phyloP scores from a whole-genome alignment of 2,329 filamentous ascomycete genomes.

The Fusarium keratoplasticum region DNA sequence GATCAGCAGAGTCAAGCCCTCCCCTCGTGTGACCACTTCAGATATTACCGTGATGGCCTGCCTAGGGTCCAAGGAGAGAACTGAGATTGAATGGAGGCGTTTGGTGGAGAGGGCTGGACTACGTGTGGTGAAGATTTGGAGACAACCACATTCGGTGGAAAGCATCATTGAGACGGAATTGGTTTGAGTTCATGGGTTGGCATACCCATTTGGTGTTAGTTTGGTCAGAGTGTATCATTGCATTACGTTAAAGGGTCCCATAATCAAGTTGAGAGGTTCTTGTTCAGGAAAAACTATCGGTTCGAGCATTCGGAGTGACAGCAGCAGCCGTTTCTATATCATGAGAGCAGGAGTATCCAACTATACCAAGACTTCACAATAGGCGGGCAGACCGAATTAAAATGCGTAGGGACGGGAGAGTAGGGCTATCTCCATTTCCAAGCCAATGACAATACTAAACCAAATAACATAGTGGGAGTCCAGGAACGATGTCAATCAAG shows the following conservation, averaged over 20 bases:
- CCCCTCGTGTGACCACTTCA: constrained; percentile 45
- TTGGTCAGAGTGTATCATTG: background rate
- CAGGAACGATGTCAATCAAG: background rate
- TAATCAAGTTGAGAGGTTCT: background rate
- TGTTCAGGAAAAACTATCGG: background rate
- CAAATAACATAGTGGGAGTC: background rate
- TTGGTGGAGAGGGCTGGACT: constrained; percentile 43
- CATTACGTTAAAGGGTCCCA: background rate
- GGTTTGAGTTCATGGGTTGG: background rate
- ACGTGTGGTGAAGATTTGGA: constrained; percentile 48
- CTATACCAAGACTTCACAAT: background rate
- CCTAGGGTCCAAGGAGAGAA: constrained; percentile 47
- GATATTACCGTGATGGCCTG: constrained; percentile 52
- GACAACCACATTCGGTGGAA: constrained; percentile 41
- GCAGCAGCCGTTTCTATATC: background rate
- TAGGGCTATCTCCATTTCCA: background rate
- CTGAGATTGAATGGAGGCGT: constrained; percentile 46
- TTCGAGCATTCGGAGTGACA: background rate
- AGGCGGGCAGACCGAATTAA: background rate
- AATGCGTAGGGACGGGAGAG: background rate
- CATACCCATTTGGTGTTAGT: background rate
- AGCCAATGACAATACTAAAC: background rate
- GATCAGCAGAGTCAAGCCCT: constrained; percentile 45
- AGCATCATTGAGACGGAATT: constrained; percentile 44
- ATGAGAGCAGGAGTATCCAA: background rate